phyloP scores from a whole-genome alignment of 305 asterid species.

The Solanum aculeatissimum region DNA sequence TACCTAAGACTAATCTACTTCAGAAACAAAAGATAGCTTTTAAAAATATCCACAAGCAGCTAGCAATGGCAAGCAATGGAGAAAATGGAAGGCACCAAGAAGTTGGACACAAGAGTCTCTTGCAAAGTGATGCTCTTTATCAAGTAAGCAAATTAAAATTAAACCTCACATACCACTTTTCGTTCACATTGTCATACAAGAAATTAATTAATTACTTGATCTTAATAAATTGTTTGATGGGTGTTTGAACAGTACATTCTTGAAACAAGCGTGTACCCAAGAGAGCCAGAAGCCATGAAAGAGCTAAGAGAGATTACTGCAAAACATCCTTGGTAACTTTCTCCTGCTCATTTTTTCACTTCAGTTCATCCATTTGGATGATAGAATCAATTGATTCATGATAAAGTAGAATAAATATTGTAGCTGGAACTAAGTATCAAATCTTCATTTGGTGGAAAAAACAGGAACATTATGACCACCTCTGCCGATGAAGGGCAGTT shows the following conservation, averaged over 20 bases:
- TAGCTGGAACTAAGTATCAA: not conserved
- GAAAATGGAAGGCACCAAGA: slow-evolving; percentile 22
- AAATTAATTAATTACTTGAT: not conserved
- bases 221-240: not conserved
- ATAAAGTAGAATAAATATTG: not conserved
- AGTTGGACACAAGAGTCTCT: slow-evolving; percentile 36
- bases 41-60: not conserved
- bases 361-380: not conserved
- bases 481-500: slow-evolving; percentile 22
- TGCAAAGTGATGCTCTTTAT: slow-evolving; percentile 39
- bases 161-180: not conserved
- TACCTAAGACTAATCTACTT: not conserved
- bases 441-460: not conserved
- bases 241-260: slow-evolving; percentile 42
- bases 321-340: slow-evolving; percentile 65
- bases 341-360: not conserved
- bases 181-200: not conserved
- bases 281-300: slow-evolving; percentile 73
- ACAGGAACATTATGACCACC: slow-evolving; percentile 21
- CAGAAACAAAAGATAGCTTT: not conserved
- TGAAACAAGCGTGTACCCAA: slow-evolving; percentile 76
- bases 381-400: no score
- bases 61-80: not conserved
- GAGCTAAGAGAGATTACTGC: slow-evolving; percentile 82
- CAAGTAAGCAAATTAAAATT: slow-evolving; percentile 13